phyloP scores from a whole-genome alignment of 2,329 filamentous ascomycete genomes.

The Fulvia fulva region DNA sequence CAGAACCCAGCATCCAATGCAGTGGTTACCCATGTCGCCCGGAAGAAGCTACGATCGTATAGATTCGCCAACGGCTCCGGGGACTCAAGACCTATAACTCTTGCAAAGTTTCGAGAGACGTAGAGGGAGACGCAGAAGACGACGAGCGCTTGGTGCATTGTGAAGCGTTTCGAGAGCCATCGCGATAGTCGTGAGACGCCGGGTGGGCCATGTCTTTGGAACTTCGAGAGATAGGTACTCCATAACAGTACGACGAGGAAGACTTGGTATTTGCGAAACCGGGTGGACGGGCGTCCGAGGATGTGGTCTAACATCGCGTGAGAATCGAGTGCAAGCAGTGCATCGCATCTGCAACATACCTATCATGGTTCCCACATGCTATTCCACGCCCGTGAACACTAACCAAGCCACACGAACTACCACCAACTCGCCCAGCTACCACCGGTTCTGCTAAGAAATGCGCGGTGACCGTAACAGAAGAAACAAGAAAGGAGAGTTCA shows the following conservation, averaged over 20 bases:
- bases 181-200: slow-evolving; percentile 66
- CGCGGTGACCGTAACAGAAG: neutral
- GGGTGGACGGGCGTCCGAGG: slow-evolving; percentile 23
- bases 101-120: slow-evolving; percentile 86
- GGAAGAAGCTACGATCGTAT: slow-evolving; percentile 88
- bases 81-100: slow-evolving; percentile 82
- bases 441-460: neutral
- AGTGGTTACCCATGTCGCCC: slow-evolving; percentile 94
- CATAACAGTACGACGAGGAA: slow-evolving; percentile 88
- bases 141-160: slow-evolving; percentile 84
- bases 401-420: neutral
- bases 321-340: neutral
- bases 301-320: slow-evolving; percentile 18
- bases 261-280: slow-evolving; percentile 47
- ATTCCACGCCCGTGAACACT: neutral
- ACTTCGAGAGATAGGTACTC: slow-evolving; percentile 79
- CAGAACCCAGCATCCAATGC: slow-evolving; percentile 95
- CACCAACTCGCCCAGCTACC: neutral
- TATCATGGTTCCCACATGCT: slow-evolving; percentile 12
- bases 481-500: neutral
- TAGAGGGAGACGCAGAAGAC: slow-evolving; percentile 89
- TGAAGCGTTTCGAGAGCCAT: slow-evolving; percentile 66
- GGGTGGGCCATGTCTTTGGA: slow-evolving; percentile 81
- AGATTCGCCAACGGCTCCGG: slow-evolving; percentile 92
- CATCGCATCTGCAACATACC: slow-evolving; percentile 2